phyloP scores from a whole-genome alignment of 2,329 filamentous ascomycete species.

The Apiospora phragmitis region DNA sequence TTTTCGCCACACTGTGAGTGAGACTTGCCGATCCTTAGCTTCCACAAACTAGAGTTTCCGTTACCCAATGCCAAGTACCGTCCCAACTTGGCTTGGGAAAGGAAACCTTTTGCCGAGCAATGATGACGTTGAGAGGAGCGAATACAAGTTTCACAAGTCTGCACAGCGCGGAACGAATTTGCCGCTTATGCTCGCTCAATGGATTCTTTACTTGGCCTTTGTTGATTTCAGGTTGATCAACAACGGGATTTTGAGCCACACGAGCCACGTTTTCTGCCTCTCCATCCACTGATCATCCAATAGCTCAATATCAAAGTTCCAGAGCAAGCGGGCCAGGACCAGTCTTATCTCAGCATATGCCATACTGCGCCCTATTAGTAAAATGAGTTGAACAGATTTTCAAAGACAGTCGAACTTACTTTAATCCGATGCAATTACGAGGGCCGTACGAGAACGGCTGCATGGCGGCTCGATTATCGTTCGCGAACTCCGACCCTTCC shows the following conservation, averaged over 20 bases:
- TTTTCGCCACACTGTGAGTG: background rate
- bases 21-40: background rate
- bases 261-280: constrained; percentile 27
- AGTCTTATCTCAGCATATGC: constrained; percentile 41
- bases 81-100: background rate
- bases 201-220: background rate
- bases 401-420: constrained; percentile 17
- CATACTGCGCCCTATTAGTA: constrained; percentile 20
- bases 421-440: constrained; percentile 40
- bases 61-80: constrained; percentile 14
- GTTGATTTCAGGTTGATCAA: constrained; percentile 25
- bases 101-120: background rate
- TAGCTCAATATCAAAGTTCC: constrained; percentile 36
- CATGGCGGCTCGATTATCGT: constrained; percentile 34
- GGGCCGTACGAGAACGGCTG: constrained; percentile 40
- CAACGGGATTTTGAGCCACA: constrained; percentile 32
- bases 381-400: background rate
- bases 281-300: constrained; percentile 27
- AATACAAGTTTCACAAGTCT: background rate
- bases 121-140: background rate
- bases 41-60: constrained; percentile 11
- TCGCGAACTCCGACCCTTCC: constrained; percentile 24
- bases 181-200: background rate
- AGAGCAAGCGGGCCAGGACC: constrained; percentile 36
- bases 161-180: background rate